Evolutionary conservation across 2,329 filamentous ascomycete species (phyloP), one percentile per base, ranked within the genome.

Genomic region (Zymoseptoria crescenta): DNA sequence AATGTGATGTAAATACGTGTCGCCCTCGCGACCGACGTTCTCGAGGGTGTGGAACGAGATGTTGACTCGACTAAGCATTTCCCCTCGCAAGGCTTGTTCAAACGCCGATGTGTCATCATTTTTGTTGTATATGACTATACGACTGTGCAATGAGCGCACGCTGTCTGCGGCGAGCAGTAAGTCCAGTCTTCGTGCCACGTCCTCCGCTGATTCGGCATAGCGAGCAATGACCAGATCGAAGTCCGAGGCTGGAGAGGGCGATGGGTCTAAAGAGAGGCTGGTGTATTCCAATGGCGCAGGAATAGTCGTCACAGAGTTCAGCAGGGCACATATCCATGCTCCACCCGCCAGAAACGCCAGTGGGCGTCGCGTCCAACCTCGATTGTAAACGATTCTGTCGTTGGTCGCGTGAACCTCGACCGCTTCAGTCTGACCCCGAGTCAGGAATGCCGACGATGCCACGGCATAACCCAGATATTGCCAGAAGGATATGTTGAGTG

Each of bases 1-100:
- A 35, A 80, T 79, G 62, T 81, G 79, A 59, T 74, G 67, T 3
- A 81, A 73, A 65, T 77, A 80, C 3, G 77, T 77, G 8, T 76
- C 76, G 19, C 74, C 72, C 64, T 79, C 75, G 41, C 78, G 72
- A 21, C 79, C 79, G 30, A 73, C 60, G 56, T 80, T 80, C n/a
- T 51, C 49, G 7, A 51, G n/a, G 8, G 28, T 20, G 24, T 30
- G 52, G 4, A 48, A 52, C 41, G 52, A 41, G 27, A 49, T 48
- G 27, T 54, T 8, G 13, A 54, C 21, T 9, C 3, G 10, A 8
- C 20, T 51, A 8, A 27, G 1, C 49, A 51, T 21, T 21, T 51
- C 20, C 24, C 7, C 8, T 27, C 24, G 49, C 19, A 51, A 27
- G 24, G 19, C n/a, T 27, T 21, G 49, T 51, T 51, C 24, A n/a